Evolutionary conservation across 352 stramenopile genomes (phyloP), one percentile per base, ranked within the genome.

Genomic region (Globisporangium recalcitrans): DNA sequence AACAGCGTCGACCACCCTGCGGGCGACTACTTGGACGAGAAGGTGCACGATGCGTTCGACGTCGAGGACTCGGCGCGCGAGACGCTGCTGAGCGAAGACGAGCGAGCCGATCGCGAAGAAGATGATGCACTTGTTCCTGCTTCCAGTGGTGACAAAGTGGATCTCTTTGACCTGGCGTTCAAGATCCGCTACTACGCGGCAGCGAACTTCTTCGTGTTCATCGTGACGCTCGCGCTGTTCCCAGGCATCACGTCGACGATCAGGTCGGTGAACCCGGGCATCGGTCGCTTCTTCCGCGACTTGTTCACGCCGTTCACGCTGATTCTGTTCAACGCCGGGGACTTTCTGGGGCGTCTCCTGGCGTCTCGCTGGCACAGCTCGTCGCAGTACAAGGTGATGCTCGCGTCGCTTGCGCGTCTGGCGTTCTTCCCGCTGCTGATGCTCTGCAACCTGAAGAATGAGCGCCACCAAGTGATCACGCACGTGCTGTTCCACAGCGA

Each of bases 251-350:
- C 80, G 1, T 93, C 86, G 13, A 60, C 82, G 16, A 86, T 93
- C 58, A 67, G 83, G 14, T 91, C 82, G 16, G 68, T 73, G 36
- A 71, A 87, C 9, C 72, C 76, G 2, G 58, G 67, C 16, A 61
- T 71, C 56, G 67, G 77, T 1, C 62, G 80, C 6, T 79, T 89
- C 51, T 88, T 78, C 63, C 67, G 72, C 10, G 74, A 88, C 36
- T 56, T 92, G 13, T 95, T 95, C 65, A 86, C 82, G 34, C 81
- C 86, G 19, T 85, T 87, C 54, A 77, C 75, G 36, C 82, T 93
- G 44, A 82, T 95, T 26, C 55, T 95, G 52, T 91, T 92, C 69
- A 95, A 93, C 64, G 63, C 65, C 16, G 82, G 77, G 24, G 86
- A 95, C 61, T 81, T 93, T 52, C 32, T 91, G 6, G 80, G 82